Evolutionary conservation across 129 eudicot genomes (phyloP).

Genomic region (Erigeron canadensis): DNA sequence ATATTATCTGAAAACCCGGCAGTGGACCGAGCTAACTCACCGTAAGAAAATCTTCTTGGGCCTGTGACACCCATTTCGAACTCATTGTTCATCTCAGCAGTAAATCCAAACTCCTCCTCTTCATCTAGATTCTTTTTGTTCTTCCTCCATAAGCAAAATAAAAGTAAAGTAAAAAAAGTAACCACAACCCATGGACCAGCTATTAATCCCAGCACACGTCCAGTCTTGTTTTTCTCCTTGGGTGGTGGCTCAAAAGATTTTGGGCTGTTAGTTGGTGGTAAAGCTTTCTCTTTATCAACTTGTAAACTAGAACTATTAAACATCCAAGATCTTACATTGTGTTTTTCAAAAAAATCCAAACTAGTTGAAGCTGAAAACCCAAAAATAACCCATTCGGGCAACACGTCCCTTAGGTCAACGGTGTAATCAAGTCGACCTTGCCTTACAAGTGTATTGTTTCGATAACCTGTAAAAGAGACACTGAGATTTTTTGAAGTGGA

Average conservation of each 20-base stretch:
- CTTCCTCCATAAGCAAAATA: conserved; percentile 1
- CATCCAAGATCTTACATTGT: conserved; percentile 32
- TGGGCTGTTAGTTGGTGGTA: not conserved
- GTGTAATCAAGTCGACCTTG: conserved; percentile 7
- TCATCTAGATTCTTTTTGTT: not conserved
- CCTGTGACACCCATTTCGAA: conserved; percentile 28
- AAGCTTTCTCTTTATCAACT: not conserved
- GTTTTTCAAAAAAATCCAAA: not conserved
- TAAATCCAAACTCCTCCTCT: not conserved
- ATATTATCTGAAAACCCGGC: conserved; percentile 26
- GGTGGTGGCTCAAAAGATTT: not conserved
- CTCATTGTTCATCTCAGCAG: conserved; percentile 23
- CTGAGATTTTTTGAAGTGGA: not conserved
- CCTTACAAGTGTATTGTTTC: not conserved
- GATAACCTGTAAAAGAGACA: not conserved
- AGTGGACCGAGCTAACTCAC: conserved; percentile 29
- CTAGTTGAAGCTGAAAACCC: conserved; percentile 43
- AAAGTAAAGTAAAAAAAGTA: not conserved
- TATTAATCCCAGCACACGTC: not conserved
- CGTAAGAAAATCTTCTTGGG: conserved; percentile 37
- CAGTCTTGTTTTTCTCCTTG: not conserved
- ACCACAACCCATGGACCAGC: not conserved
- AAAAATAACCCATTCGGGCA: conserved; percentile 30
- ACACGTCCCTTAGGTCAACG: conserved; percentile 27
- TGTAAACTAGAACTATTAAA: conserved; percentile 14